Base-by-base conservation (phyloP, 2,329 filamentous ascomycete genomes). In the Penicillium sp. region DNA sequence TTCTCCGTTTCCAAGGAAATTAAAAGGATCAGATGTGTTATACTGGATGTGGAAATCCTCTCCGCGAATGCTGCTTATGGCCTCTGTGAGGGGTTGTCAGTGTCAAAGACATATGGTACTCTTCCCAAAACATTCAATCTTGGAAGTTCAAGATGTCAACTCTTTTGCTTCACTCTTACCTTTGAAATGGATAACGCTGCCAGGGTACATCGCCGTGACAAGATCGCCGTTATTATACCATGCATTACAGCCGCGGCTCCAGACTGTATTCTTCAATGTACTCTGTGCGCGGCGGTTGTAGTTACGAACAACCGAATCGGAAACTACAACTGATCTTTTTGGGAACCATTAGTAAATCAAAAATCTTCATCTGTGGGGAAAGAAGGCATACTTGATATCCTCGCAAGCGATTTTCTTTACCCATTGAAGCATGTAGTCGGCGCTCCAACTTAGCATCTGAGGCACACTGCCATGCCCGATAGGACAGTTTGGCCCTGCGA, bases 31-130 rank as follows among this genome's bases (percentile, higher is more conserved):
- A 1, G 39, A 39, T 5, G 51, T 54, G 21, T 49, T 64, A 58
- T 81, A 81, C 43, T 64, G 66, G 34, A 81, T 74, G 2, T 81
- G 72, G 56, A 80, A 81, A 57, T 82, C 79, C 61, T 82, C 79
- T 1, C 71, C 70, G 7, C 80, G 67, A 11, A 81, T 71, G 2
- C 73, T 19, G 6, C 4, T 5, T 11, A 43, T 36, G 5, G 28
- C 37, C 28, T 50, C 48, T 50, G 26, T 37, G 7, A 8, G 8
- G 14, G 3, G 5, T 9, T 19, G 40, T 28, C 3, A 26, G 13
- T 24, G 23, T 24, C 24, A 19, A 19, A 44, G n/a, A n/a, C n/a
- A n/a, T n/a, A n/a, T n/a, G n/a, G n/a, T n/a, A n/a, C n/a, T n/a
- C n/a, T n/a, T n/a, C n/a, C 14, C 5, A 16, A 7, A 29, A 19